Conservation (phyloP, 176 grass and related monocot genomes). For the Musa itinerans region DNA sequence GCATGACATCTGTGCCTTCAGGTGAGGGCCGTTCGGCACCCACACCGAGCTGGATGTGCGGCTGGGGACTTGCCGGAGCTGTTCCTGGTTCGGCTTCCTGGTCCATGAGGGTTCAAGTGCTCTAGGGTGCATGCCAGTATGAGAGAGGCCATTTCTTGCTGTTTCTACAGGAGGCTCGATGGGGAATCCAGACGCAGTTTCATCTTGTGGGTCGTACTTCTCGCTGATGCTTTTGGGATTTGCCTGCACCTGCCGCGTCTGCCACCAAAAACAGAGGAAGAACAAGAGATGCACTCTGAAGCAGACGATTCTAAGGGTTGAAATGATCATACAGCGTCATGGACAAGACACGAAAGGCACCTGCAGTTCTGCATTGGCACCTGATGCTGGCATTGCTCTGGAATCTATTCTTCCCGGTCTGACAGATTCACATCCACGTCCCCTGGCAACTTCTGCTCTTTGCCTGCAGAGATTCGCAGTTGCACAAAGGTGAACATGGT, state of each 20-base stretch:
- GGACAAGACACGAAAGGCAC: constrained; percentile 22
- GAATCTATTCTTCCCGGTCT: constrained; percentile 41
- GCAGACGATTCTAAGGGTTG: not conserved
- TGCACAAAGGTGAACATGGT: not conserved
- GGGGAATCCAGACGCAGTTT: constrained; percentile 49
- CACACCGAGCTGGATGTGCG: constrained; percentile 52
- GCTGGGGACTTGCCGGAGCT: constrained; percentile 18
- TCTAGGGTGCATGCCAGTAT: constrained; percentile 31
- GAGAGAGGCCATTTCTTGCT: not conserved
- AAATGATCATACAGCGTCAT: not conserved
- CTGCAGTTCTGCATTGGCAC: constrained; percentile 31
- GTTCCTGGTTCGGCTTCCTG: constrained; percentile 22
- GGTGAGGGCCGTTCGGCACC: constrained; percentile 32
- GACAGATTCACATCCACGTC: constrained; percentile 39
- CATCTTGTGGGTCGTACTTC: constrained; percentile 48
- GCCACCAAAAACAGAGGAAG: not conserved
- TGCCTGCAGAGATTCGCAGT: constrained; percentile 28
- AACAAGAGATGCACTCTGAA: not conserved
- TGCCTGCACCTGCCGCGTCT: constrained; percentile 38
- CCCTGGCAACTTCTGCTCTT: constrained; percentile 31
- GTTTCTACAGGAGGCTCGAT: constrained; percentile 31
- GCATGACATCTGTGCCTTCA: constrained; percentile 19
- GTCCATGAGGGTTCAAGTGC: constrained; percentile 69
- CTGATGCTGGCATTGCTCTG: constrained; percentile 33
- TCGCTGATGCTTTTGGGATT: constrained; percentile 37